phyloP scores from a whole-genome alignment of 352 stramenopile genomes.

The Stramenopiles sp. region DNA sequence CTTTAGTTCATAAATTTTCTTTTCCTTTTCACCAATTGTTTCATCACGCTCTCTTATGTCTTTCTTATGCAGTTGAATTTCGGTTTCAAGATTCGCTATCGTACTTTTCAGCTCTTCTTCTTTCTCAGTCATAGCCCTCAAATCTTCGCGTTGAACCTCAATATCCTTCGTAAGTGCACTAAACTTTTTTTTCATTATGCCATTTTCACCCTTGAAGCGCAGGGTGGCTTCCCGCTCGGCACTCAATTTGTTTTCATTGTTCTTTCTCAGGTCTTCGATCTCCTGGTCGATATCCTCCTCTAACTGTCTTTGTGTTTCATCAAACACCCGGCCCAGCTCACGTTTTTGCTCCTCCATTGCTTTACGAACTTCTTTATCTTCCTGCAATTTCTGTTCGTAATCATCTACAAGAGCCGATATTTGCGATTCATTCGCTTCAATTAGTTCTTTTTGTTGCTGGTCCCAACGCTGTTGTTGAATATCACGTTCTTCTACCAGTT shows the following conservation, averaged over 20 bases:
- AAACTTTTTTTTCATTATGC: slow-evolving; percentile 82
- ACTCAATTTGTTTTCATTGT: slow-evolving; percentile 60
- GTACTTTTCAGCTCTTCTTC: slow-evolving; percentile 63
- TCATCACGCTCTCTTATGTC: slow-evolving; percentile 79
- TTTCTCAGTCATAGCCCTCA: slow-evolving; percentile 57
- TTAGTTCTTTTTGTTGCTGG: slow-evolving; percentile 33
- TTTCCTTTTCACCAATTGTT: slow-evolving; percentile 81
- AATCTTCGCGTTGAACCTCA: slow-evolving; percentile 65
- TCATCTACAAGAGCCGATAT: slow-evolving; percentile 43
- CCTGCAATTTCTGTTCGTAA: slow-evolving; percentile 45
- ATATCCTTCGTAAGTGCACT: slow-evolving; percentile 64
- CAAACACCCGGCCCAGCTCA: slow-evolving; percentile 29
- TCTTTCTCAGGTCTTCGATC: slow-evolving; percentile 66
- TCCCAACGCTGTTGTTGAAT: slow-evolving; percentile 35
- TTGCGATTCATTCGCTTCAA: slow-evolving; percentile 28
- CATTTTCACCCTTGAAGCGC: slow-evolving; percentile 73
- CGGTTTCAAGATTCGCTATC: slow-evolving; percentile 65
- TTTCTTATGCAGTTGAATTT: slow-evolving; percentile 74
- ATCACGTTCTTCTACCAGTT: slow-evolving; percentile 32
- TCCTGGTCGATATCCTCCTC: slow-evolving; percentile 79
- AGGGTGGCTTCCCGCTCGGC: slow-evolving; percentile 58
- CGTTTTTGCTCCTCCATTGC: slow-evolving; percentile 28
- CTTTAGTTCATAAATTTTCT: slow-evolving; percentile 76
- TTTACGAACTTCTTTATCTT: slow-evolving; percentile 27
- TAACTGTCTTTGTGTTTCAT: slow-evolving; percentile 54